A percentile compares a stretch with the other conserved stretches of the same genome.
phyloP scores from a whole-genome alignment of 768 basidiomycete species.

The Termitomyces bulborhizus region DNA sequence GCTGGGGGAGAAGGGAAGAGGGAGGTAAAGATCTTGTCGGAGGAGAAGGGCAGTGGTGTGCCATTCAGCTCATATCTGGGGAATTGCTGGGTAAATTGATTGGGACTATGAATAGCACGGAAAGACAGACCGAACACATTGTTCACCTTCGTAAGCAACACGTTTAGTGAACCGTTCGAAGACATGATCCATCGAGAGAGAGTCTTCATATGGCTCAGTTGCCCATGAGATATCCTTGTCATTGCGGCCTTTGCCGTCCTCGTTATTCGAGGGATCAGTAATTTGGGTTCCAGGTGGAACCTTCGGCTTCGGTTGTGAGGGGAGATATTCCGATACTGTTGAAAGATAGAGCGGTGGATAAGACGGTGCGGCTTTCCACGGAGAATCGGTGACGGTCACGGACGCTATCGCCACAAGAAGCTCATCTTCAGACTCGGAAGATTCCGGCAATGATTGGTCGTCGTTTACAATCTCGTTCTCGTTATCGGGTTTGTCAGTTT shows the following conservation, averaged over 20 bases:
- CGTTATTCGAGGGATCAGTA: conserved; percentile 30
- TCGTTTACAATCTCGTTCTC: background rate
- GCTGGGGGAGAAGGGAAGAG: conserved; percentile 62
- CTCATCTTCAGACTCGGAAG: conserved; percentile 30
- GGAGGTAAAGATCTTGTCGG: conserved; percentile 61
- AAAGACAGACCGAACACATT: conserved; percentile 74
- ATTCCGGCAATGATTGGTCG: conserved; percentile 20
- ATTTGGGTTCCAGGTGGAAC: conserved; percentile 37
- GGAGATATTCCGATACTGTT: conserved; percentile 67
- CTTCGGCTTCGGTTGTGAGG: conserved; percentile 46
- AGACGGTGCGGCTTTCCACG: conserved; percentile 61
- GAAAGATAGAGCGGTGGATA: conserved; percentile 72
- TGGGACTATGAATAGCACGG: background rate
- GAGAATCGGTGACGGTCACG: conserved; percentile 48
- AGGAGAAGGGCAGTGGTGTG: conserved; percentile 79
- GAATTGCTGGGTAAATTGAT: background rate
- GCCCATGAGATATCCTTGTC: conserved; percentile 53
- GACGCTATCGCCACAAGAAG: conserved; percentile 55
- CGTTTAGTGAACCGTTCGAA: conserved; percentile 83
- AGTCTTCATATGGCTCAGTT: conserved; percentile 77
- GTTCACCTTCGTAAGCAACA: conserved; percentile 64
- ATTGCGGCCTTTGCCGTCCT: conserved; percentile 30
- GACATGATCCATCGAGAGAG: conserved; percentile 70
- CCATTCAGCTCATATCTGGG: conserved; percentile 84
- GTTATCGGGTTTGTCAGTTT: conserved; percentile 9